Evolutionary conservation across 352 stramenopile genomes (phyloP), one percentile per base, ranked within the genome.

Genomic region (Phytopythium mirpurense): DNA sequence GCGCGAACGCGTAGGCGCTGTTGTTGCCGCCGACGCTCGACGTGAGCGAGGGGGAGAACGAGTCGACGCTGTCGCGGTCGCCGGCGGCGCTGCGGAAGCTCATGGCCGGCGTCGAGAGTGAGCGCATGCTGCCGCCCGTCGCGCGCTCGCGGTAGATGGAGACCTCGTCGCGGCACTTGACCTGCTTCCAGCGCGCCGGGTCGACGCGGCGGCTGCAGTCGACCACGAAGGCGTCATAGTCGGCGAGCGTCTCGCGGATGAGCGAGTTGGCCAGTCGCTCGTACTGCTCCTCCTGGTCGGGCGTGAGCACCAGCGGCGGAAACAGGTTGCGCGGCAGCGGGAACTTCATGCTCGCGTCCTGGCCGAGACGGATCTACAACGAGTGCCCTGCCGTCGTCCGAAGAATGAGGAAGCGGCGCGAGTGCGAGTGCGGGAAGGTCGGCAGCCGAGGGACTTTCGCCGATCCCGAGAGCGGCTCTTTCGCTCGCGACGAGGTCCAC

Each of bases 201-300:
- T 80, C 63, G 6, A 83, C 70, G 41, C 60, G 57, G 40, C 70
- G 71, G 18, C 49, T 57, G 60, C 76, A 62, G 37, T 70, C 56
- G 32, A 56, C 43, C 41, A 67, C 64, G 45, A 78, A 78, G 31
- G 67, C 55, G 50, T 83, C 72, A 54, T 83, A 83, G 31, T 83
- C 68, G 21, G 49, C 45, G 4, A 83, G 44, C 16, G 72, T 74
- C 35, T 70, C 57, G 38, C 69, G 70, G 52, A 83, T 67, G 60
- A 83, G 67, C 36, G 59, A 55, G 29, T 76, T 73, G 38, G 72
- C 72, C 37, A 83, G 67, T 23, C 72, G 67, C 36, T 83, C 70
- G 37, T 69, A 83, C 54, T 70, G 59, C 18, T 63, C 56, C 40
- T 79, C 61, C 51, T 83, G 63, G 14, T 59, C 56, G 4, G 58